Evolutionary conservation across 352 stramenopile genomes (phyloP).

Genomic region (Thalassiosira exigua): DNA sequence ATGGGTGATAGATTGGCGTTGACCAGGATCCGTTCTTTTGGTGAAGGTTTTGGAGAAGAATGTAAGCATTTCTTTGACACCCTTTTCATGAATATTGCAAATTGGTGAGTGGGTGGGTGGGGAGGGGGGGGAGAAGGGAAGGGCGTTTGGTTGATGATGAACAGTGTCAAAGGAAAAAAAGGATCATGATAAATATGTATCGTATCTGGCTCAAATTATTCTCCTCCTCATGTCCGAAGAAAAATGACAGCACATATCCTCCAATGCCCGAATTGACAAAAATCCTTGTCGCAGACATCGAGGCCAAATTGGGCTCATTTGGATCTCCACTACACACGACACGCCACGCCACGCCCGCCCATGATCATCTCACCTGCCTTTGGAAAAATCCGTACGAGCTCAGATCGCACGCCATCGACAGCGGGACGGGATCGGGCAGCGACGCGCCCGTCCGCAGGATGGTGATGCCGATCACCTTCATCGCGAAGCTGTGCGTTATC

Average conservation of each 20-base stretch:
- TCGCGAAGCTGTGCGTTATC: no score
- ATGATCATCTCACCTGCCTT: conserved; percentile 69
- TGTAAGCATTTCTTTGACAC: conserved; percentile 97
- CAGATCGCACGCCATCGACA: conserved; percentile 84
- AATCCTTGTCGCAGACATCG: no score
- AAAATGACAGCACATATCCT: no score
- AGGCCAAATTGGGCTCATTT: background rate
- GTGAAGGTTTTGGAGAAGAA: conserved; percentile 99
- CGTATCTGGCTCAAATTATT: no score
- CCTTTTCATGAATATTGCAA: no score
- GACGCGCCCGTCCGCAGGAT: conserved; percentile 82
- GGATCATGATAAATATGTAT: no score
- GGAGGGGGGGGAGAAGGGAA: no score
- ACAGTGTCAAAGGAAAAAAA: no score
- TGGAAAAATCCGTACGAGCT: conserved; percentile 89
- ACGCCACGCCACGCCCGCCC: background rate
- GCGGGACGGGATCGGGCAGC: conserved; percentile 81
- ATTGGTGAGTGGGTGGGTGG: no score
- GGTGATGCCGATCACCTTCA: conserved; percentile 88
- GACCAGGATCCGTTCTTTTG: conserved; percentile 94
- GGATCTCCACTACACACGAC: background rate
- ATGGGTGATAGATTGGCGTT: conserved; percentile 97
- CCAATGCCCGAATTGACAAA: no score
- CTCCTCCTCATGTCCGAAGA: no score
- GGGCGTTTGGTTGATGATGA: no score